These are phyloP conservation scores for Monilinia fructigena DNA, from an alignment of 2,329 filamentous ascomycete genomes.

Conservation along the genomic window DNA sequence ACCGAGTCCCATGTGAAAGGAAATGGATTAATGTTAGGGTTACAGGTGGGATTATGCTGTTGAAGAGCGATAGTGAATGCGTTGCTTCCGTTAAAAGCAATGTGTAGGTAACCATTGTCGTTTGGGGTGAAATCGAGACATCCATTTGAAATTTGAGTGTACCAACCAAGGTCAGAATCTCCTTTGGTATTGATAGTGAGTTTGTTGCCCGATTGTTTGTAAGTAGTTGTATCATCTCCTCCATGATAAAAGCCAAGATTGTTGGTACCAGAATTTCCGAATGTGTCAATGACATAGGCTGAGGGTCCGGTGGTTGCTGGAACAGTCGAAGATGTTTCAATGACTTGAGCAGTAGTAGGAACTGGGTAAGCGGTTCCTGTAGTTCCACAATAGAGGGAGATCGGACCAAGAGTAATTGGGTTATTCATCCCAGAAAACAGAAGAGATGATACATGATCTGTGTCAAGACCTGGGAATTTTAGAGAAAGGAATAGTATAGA, in stretches of 20 bases:
- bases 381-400: constrained; percentile 58
- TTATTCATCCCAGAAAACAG: constrained; percentile 50
- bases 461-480: constrained; percentile 51
- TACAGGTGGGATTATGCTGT: constrained; percentile 63
- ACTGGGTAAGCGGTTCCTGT: constrained; percentile 51
- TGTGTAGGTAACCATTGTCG: constrained; percentile 60
- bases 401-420: constrained; percentile 53
- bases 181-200: constrained; percentile 55
- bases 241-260: constrained; percentile 65
- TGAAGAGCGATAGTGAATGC: constrained; percentile 64
- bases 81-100: constrained; percentile 60
- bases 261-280: constrained; percentile 53
- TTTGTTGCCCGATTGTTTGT: constrained; percentile 51
- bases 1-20: constrained; percentile 68
- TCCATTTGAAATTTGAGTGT: constrained; percentile 54
- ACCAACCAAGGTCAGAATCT: constrained; percentile 61
- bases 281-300: constrained; percentile 60
- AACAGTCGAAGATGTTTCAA: constrained; percentile 49
- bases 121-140: constrained; percentile 58
- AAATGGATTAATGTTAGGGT: constrained; percentile 55
- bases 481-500: constrained; percentile 58
- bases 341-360: constrained; percentile 43
- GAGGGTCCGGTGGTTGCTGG: constrained; percentile 50
- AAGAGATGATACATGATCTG: constrained; percentile 52
- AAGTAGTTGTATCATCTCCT: constrained; percentile 56